These are phyloP conservation scores for Solanum hybrid DNA, from an alignment of 305 asterid species.

Conservation along the genomic window DNA sequence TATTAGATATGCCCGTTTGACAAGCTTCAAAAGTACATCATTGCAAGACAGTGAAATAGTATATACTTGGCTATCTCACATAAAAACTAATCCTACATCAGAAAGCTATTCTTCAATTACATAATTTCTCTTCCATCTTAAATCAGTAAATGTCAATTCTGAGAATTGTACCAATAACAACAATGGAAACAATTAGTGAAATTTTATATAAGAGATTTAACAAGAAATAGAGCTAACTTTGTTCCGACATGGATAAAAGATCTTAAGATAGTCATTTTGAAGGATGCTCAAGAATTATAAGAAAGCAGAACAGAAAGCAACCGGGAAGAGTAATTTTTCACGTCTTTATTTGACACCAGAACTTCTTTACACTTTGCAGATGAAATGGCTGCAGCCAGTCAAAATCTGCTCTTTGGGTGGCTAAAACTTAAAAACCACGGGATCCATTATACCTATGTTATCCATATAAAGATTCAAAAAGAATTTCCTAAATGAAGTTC, in stretches of 20 bases:
- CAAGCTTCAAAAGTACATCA: not conserved
- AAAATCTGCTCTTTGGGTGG: not conserved
- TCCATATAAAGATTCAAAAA: not conserved
- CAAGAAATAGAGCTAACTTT: not conserved
- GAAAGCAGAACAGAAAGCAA: not conserved
- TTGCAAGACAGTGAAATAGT: not conserved
- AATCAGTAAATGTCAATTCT: not conserved
- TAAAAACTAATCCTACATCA: not conserved
- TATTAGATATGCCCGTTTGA: not conserved
- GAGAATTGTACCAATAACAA: not conserved
- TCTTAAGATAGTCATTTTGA: not conserved
- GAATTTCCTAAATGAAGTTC: not conserved
- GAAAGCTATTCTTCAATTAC: not conserved
- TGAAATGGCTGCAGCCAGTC: not conserved
- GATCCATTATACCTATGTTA: not conserved
- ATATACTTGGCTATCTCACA: not conserved
- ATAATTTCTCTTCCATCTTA: not conserved
- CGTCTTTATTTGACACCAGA: not conserved
- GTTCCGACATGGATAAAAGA: not conserved
- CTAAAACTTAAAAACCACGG: not conserved
- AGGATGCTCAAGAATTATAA: not conserved
- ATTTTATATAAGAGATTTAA: not conserved
- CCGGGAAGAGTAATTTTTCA: not conserved
- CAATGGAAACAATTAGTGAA: not conserved
- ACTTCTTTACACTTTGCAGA: not conserved